Conservation (phyloP, 2,329 filamentous ascomycete species). For the Boeremia exigua region DNA sequence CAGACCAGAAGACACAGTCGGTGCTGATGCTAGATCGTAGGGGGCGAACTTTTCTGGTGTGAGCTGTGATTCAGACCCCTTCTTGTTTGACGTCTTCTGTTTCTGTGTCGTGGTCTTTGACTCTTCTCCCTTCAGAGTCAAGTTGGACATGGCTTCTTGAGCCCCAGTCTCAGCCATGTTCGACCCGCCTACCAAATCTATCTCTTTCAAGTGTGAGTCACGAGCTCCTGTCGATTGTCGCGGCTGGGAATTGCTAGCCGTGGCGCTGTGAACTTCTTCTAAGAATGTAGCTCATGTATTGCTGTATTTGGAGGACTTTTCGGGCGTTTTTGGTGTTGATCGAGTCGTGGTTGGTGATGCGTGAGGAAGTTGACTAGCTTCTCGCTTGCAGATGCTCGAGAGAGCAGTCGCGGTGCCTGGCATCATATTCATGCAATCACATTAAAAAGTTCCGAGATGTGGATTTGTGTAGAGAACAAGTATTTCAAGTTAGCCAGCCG, state of each 20-base stretch:
- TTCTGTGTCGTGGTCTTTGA: not conserved
- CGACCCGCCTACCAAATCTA: not conserved
- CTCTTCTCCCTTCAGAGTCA: not conserved
- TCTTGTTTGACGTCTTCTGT: not conserved
- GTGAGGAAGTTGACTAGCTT: slow-evolving; percentile 7
- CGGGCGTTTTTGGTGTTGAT: not conserved
- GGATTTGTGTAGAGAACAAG: too few species aligned
- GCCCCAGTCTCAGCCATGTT: slow-evolving; percentile 4
- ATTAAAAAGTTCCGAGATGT: not conserved
- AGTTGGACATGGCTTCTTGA: not conserved
- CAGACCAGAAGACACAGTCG: slow-evolving; percentile 34
- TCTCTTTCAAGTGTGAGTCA: slow-evolving; percentile 13
- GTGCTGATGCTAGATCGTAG: slow-evolving; percentile 34
- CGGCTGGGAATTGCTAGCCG: not conserved
- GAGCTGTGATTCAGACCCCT: not conserved
- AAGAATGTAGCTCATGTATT: not conserved
- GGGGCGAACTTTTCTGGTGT: slow-evolving; percentile 41
- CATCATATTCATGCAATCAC: not conserved
- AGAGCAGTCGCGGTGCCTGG: not conserved
- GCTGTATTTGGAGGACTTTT: too few species aligned
- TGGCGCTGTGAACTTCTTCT: not conserved
- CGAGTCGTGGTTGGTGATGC: not conserved
- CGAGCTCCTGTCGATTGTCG: not conserved
- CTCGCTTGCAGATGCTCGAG: slow-evolving; percentile 11
- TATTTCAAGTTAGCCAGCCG: too few species aligned